Base-by-base conservation (phyloP, 78 protist species). In the Isochrysis galbana region DNA sequence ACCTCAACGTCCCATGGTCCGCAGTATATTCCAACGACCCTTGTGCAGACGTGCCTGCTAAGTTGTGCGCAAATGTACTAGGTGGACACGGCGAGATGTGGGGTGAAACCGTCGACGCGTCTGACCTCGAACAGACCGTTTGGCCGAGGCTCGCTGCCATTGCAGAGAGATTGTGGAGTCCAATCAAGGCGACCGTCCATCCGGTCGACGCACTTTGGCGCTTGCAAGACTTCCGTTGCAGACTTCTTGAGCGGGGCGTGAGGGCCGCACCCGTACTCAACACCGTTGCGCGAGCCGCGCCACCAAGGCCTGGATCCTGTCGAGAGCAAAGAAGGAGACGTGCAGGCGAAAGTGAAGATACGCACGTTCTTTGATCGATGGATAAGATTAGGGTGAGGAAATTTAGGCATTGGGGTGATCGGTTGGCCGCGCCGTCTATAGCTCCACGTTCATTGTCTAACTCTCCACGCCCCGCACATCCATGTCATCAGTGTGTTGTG, bases 71-170 rank as follows among this genome's bases (percentile, higher is more conserved):
- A 22, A n/a, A 41, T 25, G 87, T 96, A 11, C 91, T 95, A 45
- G 97, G 97, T 23, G 97, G 97, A 19, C 93, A 32, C 38, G 97
- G 93, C 2, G 47, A 21, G 36, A 39, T 94, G 96, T 95, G 95
- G 95, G 95, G 96, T 44, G 96, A 96, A 93, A 90, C 93, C 22
- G 96, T 93, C 42, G 97, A 96, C 67, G 41, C 38, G 41, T 10
- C 45, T 23, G 95, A 93, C 91, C 5, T 90, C 51, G 54, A 72
- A 36, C 32, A 72, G 54, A 91, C 93, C 44, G 74, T 96, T 25
- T 96, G 94, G 94, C 97, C 97, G 29, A 87, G 96, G 41, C 44
- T 34, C 23, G 90, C 97, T 1, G 96, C 97, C n/a, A 78, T 94
- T 41, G 97, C 97, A 5, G 97, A 96, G 95, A 69, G 96, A 2